Percentiles rank a stretch among this genome's conserved stretches.
These are phyloP conservation scores for Ettlia oleoabundans DNA, from an alignment of 139 green algal genomes.

Conservation along the genomic window DNA sequence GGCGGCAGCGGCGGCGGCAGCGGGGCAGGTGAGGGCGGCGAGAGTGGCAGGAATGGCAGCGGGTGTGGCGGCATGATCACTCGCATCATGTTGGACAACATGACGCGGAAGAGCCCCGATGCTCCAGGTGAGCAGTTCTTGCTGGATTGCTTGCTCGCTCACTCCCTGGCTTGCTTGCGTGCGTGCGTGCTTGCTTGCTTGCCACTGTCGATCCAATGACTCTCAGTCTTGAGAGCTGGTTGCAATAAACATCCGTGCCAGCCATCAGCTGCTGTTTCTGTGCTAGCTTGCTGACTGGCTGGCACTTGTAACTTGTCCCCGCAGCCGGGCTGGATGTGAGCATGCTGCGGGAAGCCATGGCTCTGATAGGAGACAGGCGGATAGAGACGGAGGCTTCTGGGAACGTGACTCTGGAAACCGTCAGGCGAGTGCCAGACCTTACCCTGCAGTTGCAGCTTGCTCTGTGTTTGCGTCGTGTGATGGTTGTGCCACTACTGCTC, in stretches of 20 bases:
- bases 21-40: neutral
- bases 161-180: neutral
- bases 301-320: neutral
- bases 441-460: too few species aligned
- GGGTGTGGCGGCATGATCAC: slow-evolving; percentile 49
- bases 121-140: slow-evolving; percentile 23
- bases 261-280: too few species aligned
- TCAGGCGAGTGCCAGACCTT: slow-evolving; percentile 50
- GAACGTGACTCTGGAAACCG: slow-evolving; percentile 92
- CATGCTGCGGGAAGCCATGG: slow-evolving; percentile 70
- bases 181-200: neutral
- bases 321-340: slow-evolving; percentile 83
- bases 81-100: slow-evolving; percentile 99
- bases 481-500: too few species aligned
- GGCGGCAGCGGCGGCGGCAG: neutral
- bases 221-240: too few species aligned
- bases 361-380: slow-evolving; percentile 46
- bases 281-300: too few species aligned
- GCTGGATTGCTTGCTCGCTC: too few species aligned
- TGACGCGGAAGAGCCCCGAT: slow-evolving; percentile 66
- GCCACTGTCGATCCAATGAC: too few species aligned
- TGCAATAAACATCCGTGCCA: neutral
- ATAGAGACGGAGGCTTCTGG: slow-evolving; percentile 95
- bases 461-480: too few species aligned
- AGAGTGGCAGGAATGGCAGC: slow-evolving; percentile 7